Conservation (phyloP, 306 rosid genomes). For the Rosa rugosa region DNA sequence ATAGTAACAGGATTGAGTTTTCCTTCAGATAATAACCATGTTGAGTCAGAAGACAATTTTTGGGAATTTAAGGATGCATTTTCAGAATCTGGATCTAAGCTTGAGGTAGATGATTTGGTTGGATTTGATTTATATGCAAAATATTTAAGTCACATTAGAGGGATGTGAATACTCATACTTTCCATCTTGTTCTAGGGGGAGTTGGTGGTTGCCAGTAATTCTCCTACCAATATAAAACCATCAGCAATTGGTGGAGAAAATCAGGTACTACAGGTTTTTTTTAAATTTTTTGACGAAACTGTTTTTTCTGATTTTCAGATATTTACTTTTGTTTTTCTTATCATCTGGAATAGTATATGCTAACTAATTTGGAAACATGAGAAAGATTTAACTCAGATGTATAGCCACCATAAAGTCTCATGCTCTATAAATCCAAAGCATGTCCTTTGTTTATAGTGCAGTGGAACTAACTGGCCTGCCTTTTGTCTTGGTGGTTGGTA, state of each 20-base stretch:
- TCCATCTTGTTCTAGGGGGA: slow-evolving; percentile 31
- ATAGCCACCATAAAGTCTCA: background rate
- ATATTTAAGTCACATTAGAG: background rate
- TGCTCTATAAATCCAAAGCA: background rate
- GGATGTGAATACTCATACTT: slow-evolving; percentile 4
- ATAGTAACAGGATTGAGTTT: slow-evolving; percentile 1
- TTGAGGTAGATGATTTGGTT: slow-evolving; percentile 26
- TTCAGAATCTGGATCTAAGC: slow-evolving; percentile 28
- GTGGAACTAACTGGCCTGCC: background rate
- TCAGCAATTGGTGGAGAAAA: slow-evolving; percentile 8
- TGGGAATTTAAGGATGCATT: slow-evolving; percentile 39
- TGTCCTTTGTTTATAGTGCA: background rate
- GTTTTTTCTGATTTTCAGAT: background rate
- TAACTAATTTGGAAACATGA: background rate
- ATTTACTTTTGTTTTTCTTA: background rate
- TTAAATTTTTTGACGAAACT: background rate
- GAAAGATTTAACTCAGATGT: background rate
- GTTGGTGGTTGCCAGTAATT: slow-evolving; percentile 14
- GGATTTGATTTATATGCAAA: slow-evolving; percentile 6
- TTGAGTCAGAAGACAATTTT: slow-evolving; percentile 24
- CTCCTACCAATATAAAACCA: slow-evolving; percentile 16
- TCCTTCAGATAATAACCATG: slow-evolving; percentile 21
- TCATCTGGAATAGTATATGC: background rate
- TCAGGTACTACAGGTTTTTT: slow-evolving; percentile 9
- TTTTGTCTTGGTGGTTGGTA: background rate